phyloP scores from a whole-genome alignment of 2,329 filamentous ascomycete genomes.

The Pestalotiopsis sp. region DNA sequence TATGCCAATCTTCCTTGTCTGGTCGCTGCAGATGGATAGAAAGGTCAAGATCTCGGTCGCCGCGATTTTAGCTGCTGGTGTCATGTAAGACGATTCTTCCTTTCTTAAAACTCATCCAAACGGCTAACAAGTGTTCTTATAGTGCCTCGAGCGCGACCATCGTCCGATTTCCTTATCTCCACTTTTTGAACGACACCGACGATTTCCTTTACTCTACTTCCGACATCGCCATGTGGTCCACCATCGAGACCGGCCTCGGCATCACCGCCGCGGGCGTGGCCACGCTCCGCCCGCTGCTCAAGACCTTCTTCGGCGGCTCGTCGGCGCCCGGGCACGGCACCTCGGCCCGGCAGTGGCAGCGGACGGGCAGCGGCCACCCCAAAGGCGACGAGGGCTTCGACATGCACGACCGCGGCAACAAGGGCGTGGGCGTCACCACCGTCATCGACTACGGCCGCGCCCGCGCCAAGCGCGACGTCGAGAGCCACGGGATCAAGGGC shows the following conservation, averaged over 20 bases:
- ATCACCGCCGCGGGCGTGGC: constrained; percentile 42
- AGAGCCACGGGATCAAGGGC: constrained; percentile 13
- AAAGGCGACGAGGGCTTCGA: constrained; percentile 14
- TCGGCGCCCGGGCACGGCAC: constrained; percentile 15
- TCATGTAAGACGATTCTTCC: constrained; percentile 34
- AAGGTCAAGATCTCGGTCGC: constrained; percentile 40
- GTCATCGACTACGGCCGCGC: constrained; percentile 18
- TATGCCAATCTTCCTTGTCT: constrained; percentile 42
- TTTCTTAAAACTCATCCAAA: neutral
- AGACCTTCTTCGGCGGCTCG: constrained; percentile 17
- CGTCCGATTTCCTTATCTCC: constrained; percentile 45
- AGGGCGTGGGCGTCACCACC: constrained; percentile 18
- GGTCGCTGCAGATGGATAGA: constrained; percentile 42
- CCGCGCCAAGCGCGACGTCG: constrained; percentile 1
- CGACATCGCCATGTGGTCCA: constrained; percentile 48
- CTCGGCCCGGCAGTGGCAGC: constrained; percentile 16
- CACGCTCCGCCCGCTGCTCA: constrained; percentile 42
- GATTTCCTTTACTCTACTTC: constrained; percentile 48
- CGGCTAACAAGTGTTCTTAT: neutral
- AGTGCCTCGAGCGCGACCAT: constrained; percentile 45
- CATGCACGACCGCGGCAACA: constrained; percentile 15
- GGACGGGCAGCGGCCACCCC: constrained; percentile 13
- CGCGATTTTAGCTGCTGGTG: constrained; percentile 35
- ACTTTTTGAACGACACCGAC: constrained; percentile 34
- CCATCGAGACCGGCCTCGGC: constrained; percentile 45